These are phyloP conservation scores for Echria macrotheca DNA, from an alignment of 495 filamentous ascomycete genomes.

Conservation along the genomic window DNA sequence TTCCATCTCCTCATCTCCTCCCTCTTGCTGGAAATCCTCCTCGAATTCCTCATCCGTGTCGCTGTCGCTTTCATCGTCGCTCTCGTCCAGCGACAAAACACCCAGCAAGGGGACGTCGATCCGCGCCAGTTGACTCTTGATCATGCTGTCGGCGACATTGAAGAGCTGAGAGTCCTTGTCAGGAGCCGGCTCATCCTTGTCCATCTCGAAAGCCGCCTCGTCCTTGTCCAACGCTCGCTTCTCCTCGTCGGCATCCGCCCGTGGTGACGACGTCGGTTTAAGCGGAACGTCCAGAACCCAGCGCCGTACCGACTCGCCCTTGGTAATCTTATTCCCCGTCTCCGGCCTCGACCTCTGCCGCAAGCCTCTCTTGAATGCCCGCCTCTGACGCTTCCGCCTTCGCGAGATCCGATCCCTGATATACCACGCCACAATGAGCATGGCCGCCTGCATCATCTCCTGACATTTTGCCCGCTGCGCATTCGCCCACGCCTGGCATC, in stretches of 20 bases:
- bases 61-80: conserved; percentile 29
- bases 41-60: conserved; percentile 24
- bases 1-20: conserved; percentile 8
- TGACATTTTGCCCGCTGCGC: conserved; percentile 30
- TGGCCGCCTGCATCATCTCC: conserved; percentile 34
- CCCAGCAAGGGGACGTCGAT: conserved; percentile 32
- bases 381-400: conserved; percentile 17
- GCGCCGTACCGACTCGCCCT: conserved; percentile 29
- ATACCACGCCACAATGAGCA: conserved; percentile 36
- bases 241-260: background rate
- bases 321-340: conserved; percentile 16
- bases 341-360: conserved; percentile 5
- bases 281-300: conserved; percentile 30
- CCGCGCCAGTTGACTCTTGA: conserved; percentile 30
- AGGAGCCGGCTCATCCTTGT: conserved; percentile 15
- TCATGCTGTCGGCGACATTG: conserved; percentile 28
- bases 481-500: conserved; percentile 33
- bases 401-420: conserved; percentile 30
- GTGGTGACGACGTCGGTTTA: background rate
- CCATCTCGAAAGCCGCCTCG: conserved; percentile 29
- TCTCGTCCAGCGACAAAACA: conserved; percentile 28
- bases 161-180: conserved; percentile 30
- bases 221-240: conserved; percentile 14
- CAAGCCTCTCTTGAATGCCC: conserved; percentile 23
- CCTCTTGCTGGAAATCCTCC: conserved; percentile 12